phyloP scores from a whole-genome alignment of 257 asterid species.

The Ophiorrhiza pumila region DNA sequence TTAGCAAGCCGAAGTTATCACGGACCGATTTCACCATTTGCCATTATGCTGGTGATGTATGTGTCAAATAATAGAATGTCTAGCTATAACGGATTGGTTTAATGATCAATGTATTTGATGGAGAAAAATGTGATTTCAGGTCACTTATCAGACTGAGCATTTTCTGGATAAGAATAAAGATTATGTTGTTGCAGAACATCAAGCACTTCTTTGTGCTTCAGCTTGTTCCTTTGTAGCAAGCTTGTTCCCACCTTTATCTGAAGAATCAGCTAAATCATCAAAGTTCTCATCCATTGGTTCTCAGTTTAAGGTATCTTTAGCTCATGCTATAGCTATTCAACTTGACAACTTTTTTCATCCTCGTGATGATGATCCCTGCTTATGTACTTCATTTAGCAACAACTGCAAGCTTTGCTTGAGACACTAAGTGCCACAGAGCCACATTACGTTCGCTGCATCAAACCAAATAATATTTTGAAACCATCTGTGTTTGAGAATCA shows the following conservation, averaged over 20 bases:
- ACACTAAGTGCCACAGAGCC: constrained; percentile 85
- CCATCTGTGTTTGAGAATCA: constrained; percentile 77
- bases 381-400: constrained; percentile 54
- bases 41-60: constrained; percentile 98
- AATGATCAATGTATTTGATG: constrained; percentile 24
- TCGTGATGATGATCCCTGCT: constrained; percentile 1
- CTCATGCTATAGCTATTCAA: constrained; percentile 11
- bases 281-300: constrained; percentile 89
- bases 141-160: constrained; percentile 76
- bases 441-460: constrained; percentile 79
- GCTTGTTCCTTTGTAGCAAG: constrained; percentile 67
- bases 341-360: constrained; percentile 13
- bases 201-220: constrained; percentile 79
- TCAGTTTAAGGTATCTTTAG: constrained; percentile 66
- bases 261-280: constrained; percentile 78
- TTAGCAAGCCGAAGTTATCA: constrained; percentile 83
- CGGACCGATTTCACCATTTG: constrained; percentile 75
- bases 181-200: constrained; percentile 83
- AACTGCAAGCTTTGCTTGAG: constrained; percentile 86
- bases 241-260: constrained; percentile 72
- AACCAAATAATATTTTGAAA: constrained; percentile 82
- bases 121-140: constrained; percentile 49
- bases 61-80: constrained; percentile 17
- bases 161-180: constrained; percentile 93
- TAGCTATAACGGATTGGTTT: not conserved